These are phyloP conservation scores for Fusarium albosuccineum DNA, from an alignment of 2,329 filamentous ascomycete species.

Conservation along the genomic window DNA sequence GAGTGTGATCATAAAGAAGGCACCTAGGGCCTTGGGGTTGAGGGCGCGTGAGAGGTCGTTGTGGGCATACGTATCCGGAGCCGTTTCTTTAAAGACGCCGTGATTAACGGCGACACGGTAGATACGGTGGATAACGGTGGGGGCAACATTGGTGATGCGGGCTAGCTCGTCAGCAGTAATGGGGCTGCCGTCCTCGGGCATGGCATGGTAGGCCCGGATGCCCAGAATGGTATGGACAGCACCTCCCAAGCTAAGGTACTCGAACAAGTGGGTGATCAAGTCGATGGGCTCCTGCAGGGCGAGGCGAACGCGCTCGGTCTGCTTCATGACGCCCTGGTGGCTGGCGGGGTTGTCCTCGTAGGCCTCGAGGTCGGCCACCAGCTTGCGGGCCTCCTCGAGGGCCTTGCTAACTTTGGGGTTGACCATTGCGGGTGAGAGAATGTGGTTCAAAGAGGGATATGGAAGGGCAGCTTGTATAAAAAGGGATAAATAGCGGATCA, in stretches of 20 bases:
- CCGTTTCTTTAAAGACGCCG: constrained; percentile 49
- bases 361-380: constrained; percentile 44
- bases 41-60: constrained; percentile 49
- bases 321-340: constrained; percentile 42
- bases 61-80: constrained; percentile 49
- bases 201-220: constrained; percentile 44
- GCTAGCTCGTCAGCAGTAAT: constrained; percentile 41
- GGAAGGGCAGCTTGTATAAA: neutral
- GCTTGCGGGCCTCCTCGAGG: constrained; percentile 44
- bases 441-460: neutral
- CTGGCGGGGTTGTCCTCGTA: constrained; percentile 42
- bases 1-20: constrained; percentile 49
- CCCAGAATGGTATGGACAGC: constrained; percentile 47
- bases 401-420: constrained; percentile 45
- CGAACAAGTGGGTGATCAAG: constrained; percentile 42
- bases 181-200: constrained; percentile 43
- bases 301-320: constrained; percentile 41
- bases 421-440: constrained; percentile 17
- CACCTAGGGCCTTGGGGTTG: constrained; percentile 46
- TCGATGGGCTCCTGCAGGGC: constrained; percentile 47
- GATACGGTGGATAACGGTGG: constrained; percentile 48
- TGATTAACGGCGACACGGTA: constrained; percentile 49
- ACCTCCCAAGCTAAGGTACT: constrained; percentile 40
- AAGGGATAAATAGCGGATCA: neutral
- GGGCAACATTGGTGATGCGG: constrained; percentile 45